Conservation (phyloP, 768 basidiomycete species). For the Asterophora lycoperdoides region DNA sequence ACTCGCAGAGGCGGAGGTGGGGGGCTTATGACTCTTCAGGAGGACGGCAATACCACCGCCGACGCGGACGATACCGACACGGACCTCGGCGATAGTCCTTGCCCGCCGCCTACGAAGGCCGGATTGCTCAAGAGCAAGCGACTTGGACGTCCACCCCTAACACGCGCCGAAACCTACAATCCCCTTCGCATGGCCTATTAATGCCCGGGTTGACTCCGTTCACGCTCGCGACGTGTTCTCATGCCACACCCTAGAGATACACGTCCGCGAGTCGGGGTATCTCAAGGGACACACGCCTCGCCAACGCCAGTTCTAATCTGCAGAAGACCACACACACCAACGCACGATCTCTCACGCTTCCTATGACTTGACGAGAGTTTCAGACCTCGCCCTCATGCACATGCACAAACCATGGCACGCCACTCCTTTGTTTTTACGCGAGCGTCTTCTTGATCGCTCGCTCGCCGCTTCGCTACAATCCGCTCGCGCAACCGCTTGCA, state of each 20-base stretch:
- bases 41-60: constrained; percentile 57
- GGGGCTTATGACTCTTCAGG: constrained; percentile 57
- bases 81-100: constrained; percentile 83
- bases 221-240: constrained; percentile 8
- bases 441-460: constrained; percentile 4
- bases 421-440: constrained; percentile 17
- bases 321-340: constrained; percentile 8
- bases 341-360: constrained; percentile 14
- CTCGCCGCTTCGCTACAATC: constrained; percentile 1
- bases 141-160: constrained; percentile 42
- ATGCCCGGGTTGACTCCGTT: constrained; percentile 5
- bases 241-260: constrained; percentile 8
- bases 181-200: constrained; percentile 52
- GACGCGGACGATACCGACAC: constrained; percentile 74
- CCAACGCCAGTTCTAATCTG: constrained; percentile 5
- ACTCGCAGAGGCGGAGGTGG: constrained; percentile 49
- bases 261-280: not conserved
- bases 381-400: constrained; percentile 9
- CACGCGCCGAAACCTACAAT: constrained; percentile 67
- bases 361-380: constrained; percentile 10
- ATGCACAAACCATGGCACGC: constrained; percentile 20
- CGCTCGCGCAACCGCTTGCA: not conserved
- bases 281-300: constrained; percentile 6
- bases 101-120: constrained; percentile 70
- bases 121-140: constrained; percentile 56